Conservation (phyloP, 495 filamentous ascomycete species). For the Hyaloscypha bicolor region DNA sequence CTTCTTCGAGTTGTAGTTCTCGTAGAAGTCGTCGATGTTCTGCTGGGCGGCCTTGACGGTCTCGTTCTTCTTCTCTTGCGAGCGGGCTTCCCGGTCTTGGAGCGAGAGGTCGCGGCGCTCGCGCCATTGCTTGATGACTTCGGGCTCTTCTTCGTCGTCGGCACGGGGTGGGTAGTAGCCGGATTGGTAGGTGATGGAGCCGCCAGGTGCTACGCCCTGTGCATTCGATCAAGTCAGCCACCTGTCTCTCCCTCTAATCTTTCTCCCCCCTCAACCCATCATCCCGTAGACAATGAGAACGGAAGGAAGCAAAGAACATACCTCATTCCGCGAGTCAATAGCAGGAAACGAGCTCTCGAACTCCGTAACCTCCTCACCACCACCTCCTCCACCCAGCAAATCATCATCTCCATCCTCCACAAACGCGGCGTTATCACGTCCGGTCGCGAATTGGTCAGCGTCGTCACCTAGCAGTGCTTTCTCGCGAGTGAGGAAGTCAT, state of each 20-base stretch:
- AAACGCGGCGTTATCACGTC: conserved; percentile 66
- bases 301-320: conserved; percentile 42
- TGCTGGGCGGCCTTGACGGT: conserved; percentile 83
- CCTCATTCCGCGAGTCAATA: conserved; percentile 79
- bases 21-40: conserved; percentile 98
- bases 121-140: conserved; percentile 90
- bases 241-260: background rate
- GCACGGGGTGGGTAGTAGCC: conserved; percentile 57
- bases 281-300: background rate
- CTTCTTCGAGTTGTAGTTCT: conserved; percentile 97
- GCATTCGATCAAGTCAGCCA: conserved; percentile 24
- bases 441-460: conserved; percentile 83
- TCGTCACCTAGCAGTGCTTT: conserved; percentile 88
- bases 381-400: conserved; percentile 63
- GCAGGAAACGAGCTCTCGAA: conserved; percentile 91
- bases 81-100: conserved; percentile 74
- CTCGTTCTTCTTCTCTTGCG: conserved; percentile 73
- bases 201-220: conserved; percentile 81
- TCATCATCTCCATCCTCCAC: conserved; percentile 67
- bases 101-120: conserved; percentile 79
- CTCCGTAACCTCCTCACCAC: conserved; percentile 60
- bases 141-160: conserved; percentile 76
- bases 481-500: conserved; percentile 89
- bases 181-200: conserved; percentile 86
- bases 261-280: background rate